Evolutionary conservation across 768 basidiomycete species (phyloP).

Genomic region (Rossbeevera mucosa): DNA sequence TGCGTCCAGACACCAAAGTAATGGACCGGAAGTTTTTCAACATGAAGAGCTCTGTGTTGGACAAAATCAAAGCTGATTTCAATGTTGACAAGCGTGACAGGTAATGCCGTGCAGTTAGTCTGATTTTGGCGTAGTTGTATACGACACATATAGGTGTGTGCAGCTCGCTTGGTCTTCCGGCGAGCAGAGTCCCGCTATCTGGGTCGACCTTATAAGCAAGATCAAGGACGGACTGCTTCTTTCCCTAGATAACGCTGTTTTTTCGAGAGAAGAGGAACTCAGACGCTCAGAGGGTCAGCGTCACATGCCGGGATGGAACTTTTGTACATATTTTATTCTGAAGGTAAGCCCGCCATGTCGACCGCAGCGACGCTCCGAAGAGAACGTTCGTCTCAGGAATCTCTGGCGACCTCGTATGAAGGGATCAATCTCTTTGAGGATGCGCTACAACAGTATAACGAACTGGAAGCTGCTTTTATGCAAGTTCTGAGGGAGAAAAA

Average conservation of each 20-base stretch:
- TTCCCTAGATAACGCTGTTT: conserved; percentile 77
- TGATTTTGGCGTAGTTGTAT: conserved; percentile 7
- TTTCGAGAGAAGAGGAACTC: conserved; percentile 85
- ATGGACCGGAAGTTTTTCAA: conserved; percentile 70
- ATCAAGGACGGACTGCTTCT: conserved; percentile 86
- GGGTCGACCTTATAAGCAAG: conserved; percentile 85
- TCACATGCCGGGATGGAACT: conserved; percentile 97
- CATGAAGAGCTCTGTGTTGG: conserved; percentile 78
- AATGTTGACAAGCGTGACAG: conserved; percentile 85
- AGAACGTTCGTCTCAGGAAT: conserved; percentile 60
- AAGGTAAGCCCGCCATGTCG: conserved; percentile 56
- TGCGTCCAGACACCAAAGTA: conserved; percentile 62
- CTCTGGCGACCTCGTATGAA: conserved; percentile 86
- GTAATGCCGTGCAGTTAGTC: conserved; percentile 26
- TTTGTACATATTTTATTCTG: conserved; percentile 92
- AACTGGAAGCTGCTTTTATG: conserved; percentile 82
- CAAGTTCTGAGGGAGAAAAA: conserved; percentile 72
- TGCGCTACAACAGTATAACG: conserved; percentile 82
- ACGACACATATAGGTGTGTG: conserved; percentile 54
- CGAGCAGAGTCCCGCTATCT: conserved; percentile 69
- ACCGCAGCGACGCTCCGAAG: not conserved
- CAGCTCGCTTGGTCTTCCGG: conserved; percentile 75
- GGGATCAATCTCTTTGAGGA: conserved; percentile 88
- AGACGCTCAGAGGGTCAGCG: conserved; percentile 84
- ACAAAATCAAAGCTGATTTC: conserved; percentile 90